These are phyloP conservation scores for Amanita phalloides DNA, from an alignment of 768 basidiomycete species.

Conservation along the genomic window DNA sequence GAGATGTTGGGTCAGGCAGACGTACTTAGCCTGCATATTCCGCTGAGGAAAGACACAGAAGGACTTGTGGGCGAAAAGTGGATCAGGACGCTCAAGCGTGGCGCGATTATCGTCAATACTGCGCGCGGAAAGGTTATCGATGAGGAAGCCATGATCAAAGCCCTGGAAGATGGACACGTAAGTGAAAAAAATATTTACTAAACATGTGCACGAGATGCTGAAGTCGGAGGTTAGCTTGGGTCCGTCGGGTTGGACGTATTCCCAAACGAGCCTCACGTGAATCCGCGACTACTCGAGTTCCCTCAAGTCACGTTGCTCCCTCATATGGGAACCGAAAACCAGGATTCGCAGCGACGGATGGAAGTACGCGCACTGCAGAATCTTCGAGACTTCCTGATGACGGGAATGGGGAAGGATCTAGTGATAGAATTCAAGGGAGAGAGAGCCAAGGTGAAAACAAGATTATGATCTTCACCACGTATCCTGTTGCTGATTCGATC, in stretches of 20 bases:
- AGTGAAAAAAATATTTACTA: conserved; percentile 18
- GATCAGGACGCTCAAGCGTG: conserved; percentile 70
- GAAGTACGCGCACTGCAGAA: conserved; percentile 79
- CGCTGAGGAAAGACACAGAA: conserved; percentile 63
- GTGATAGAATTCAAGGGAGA: conserved; percentile 40
- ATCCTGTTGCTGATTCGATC: not conserved
- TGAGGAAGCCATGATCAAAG: conserved; percentile 77
- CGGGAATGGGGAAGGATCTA: conserved; percentile 55
- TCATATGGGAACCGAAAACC: conserved; percentile 86
- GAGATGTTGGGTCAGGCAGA: conserved; percentile 65
- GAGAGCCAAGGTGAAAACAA: conserved; percentile 16
- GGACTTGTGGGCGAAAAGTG: conserved; percentile 64
- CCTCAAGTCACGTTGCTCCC: conserved; percentile 80
- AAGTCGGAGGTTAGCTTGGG: conserved; percentile 38
- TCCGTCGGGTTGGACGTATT: conserved; percentile 82
- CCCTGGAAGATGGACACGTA: conserved; percentile 82
- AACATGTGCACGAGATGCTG: not conserved
- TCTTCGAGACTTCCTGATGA: conserved; percentile 55
- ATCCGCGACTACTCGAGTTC: conserved; percentile 71
- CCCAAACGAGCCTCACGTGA: conserved; percentile 75
- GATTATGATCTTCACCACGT: not conserved
- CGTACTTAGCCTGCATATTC: conserved; percentile 80
- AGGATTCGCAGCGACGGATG: conserved; percentile 74
- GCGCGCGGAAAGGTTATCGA: conserved; percentile 88
- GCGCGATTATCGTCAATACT: conserved; percentile 75